Evolutionary conservation across 768 basidiomycete genomes (phyloP), one percentile per base, ranked within the genome.

Genomic region (Phlebiopsis gigantea): DNA sequence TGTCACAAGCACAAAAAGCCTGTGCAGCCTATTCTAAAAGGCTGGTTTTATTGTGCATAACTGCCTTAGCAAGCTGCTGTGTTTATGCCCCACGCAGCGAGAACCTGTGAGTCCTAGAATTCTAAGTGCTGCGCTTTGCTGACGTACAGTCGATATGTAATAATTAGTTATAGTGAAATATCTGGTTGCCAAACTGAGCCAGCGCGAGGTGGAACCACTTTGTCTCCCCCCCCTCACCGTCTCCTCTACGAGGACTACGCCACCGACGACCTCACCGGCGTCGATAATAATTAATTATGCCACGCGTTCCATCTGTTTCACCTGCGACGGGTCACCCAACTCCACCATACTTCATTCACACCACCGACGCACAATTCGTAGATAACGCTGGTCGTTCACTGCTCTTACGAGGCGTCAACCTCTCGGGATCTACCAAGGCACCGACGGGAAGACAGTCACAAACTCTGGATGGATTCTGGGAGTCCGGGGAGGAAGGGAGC

Each of bases 361-460:
- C 90, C 26, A 69, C 80, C 15, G 73, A 80, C 52, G 81, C 79
- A 62, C 78, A 81, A 52, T 93, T 93, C 64, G 81, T 91, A 65
- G 90, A 93, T 71, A 77, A 77, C 53, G 69, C 75, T 52, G 88
- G 91, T 21, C 83, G 93, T 46, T 87, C 87, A 0, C 71, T 96
- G 19, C 75, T 98, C 15, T 77, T 99, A 0, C 84, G 96, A 53
- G 97, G 97, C n/a, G 90, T 98, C 44, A 99, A 99, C 69, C 81
- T 98, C 46, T 88, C 91, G 12, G 92, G 92, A 7, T 85, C 92
- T 1, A 82, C 87, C 46, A 99, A 99, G 67, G 85, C 88, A 0
- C 95, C 96, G 0, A 67, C 83, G 0, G 82, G 77, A 46, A 78
- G 82, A 55, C 90, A 85, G 0, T 87, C 87, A 0, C 79, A 89